Conservation (phyloP, 2,329 filamentous ascomycete species). For the Coleophoma eucalyptorum region DNA sequence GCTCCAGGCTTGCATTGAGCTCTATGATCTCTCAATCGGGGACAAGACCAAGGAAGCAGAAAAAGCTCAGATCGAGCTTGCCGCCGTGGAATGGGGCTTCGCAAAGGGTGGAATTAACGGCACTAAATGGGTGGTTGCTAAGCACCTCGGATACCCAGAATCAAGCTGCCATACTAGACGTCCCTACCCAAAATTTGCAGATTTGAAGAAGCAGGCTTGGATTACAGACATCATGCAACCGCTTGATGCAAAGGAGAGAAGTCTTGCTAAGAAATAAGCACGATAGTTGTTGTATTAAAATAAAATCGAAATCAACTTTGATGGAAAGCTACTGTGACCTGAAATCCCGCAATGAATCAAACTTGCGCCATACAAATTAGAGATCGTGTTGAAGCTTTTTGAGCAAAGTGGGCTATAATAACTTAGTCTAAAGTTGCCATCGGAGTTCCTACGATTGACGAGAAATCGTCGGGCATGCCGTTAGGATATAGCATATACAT, state of each 20-base stretch:
- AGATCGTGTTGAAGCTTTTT: too few relatives aligned
- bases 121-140: constrained; percentile 55
- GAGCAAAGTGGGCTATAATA: too few relatives aligned
- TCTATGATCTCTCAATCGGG: constrained; percentile 43
- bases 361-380: too few relatives aligned
- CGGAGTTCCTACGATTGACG: too few relatives aligned
- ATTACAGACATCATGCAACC: constrained; percentile 23
- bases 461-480: too few relatives aligned
- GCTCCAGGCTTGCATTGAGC: constrained; percentile 37
- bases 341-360: too few relatives aligned
- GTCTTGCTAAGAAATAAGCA: neutral
- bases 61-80: constrained; percentile 45
- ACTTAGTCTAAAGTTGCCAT: too few relatives aligned
- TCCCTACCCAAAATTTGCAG: constrained; percentile 47
- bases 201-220: constrained; percentile 41
- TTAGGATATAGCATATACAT: too few relatives aligned
- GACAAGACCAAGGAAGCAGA: constrained; percentile 45
- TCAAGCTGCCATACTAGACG: constrained; percentile 47
- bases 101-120: constrained; percentile 57
- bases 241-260: constrained; percentile 13
- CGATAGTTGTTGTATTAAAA: neutral
- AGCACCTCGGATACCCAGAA: constrained; percentile 47
- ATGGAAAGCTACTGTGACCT: too few relatives aligned
- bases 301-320: too few relatives aligned
- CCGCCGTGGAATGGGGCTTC: constrained; percentile 51